A percentile compares a stretch with the other conserved stretches of the same genome.
Conservation (phyloP, 2,329 filamentous ascomycete species). For the Aspergillus pseudonomiae region DNA sequence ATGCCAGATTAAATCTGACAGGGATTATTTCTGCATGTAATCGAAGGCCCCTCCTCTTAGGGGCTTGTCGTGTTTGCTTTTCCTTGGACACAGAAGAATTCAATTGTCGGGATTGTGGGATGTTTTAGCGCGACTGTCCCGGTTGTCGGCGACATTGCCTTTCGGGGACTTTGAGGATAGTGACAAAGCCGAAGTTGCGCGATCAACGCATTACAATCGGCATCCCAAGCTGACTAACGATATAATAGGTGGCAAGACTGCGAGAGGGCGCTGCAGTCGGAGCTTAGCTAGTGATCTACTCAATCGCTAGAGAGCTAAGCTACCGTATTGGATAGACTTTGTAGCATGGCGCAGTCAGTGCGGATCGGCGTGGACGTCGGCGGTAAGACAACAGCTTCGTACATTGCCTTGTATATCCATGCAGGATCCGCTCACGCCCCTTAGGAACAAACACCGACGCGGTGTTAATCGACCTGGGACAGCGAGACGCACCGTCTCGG, state of each 20-base stretch:
- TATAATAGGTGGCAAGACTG: too few relatives aligned
- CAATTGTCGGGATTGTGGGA: too few relatives aligned
- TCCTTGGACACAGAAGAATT: too few relatives aligned
- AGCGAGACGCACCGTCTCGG: constrained; percentile 9
- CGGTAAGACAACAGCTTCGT: constrained; percentile 11
- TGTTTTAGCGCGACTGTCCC: too few relatives aligned
- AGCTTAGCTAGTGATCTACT: too few relatives aligned
- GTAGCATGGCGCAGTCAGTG: neutral
- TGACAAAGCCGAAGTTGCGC: too few relatives aligned
- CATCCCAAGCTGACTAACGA: too few relatives aligned
- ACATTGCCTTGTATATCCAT: too few relatives aligned
- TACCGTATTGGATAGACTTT: neutral
- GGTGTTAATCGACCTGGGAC: constrained; percentile 30
- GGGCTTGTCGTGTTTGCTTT: neutral
- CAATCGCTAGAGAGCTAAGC: too few relatives aligned
- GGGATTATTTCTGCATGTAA: neutral
- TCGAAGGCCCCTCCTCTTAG: neutral
- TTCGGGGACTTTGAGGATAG: neutral
- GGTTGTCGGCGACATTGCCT: neutral
- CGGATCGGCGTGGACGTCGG: constrained; percentile 26
- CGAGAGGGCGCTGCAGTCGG: too few relatives aligned
- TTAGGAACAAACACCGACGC: constrained; percentile 44
- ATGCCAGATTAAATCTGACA: neutral
- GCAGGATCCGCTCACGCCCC: neutral
- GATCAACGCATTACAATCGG: too few relatives aligned